Evolutionary conservation across 2,329 filamentous ascomycete genomes (phyloP).

Genomic region (Diaporthe amygdali): DNA sequence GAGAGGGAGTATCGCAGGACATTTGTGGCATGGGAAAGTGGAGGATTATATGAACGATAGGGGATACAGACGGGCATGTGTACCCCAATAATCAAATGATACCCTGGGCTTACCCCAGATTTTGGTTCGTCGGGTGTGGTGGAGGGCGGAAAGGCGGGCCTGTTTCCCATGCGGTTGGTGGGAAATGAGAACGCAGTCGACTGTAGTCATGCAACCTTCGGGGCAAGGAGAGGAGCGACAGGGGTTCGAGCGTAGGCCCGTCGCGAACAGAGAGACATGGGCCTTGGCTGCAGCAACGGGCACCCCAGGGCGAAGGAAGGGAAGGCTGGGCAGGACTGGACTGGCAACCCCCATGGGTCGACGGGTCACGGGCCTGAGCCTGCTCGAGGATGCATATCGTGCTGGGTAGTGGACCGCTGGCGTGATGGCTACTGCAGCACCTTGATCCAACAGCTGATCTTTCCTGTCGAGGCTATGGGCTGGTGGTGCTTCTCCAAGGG

Average conservation of each 20-base stretch:
- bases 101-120: constrained; percentile 22
- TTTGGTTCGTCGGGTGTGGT: neutral
- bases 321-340: neutral
- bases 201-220: constrained; percentile 13
- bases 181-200: constrained; percentile 10
- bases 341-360: neutral
- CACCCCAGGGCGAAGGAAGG: constrained; percentile 9
- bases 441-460: constrained; percentile 4
- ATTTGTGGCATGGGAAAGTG: neutral
- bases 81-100: constrained; percentile 10
- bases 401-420: neutral
- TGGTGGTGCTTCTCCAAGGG: neutral
- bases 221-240: neutral
- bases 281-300: constrained; percentile 7
- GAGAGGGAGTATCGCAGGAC: neutral
- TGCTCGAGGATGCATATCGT: neutral
- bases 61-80: neutral
- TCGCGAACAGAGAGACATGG: neutral
- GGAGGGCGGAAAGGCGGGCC: constrained; percentile 22
- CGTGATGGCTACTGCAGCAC: constrained; percentile 10
- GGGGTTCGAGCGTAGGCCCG: neutral
- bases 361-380: neutral
- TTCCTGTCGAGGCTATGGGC: neutral
- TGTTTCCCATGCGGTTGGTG: constrained; percentile 23
- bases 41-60: constrained; percentile 18